phyloP scores from a whole-genome alignment of 176 grass and related monocot species.

The Oryza rufipogon region DNA sequence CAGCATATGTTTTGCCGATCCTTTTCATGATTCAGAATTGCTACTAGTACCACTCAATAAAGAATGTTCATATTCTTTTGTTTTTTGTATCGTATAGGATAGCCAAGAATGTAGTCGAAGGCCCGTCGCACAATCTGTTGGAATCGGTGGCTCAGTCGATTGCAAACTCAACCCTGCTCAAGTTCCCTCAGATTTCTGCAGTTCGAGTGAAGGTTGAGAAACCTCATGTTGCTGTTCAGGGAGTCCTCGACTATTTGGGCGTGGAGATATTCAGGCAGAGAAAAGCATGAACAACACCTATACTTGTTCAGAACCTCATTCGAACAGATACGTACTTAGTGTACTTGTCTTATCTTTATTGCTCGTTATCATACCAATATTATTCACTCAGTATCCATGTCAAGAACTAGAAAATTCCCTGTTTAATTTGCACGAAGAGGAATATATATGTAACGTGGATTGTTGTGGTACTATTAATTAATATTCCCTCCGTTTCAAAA shows the following conservation, averaged over 20 bases:
- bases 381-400: not conserved
- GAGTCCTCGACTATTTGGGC: constrained; percentile 68
- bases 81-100: constrained; percentile 46
- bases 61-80: not conserved
- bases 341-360: not conserved
- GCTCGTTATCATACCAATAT: not conserved
- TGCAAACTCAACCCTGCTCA: constrained; percentile 58
- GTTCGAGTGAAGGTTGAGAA: constrained; percentile 83
- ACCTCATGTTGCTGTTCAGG: constrained; percentile 73
- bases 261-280: constrained; percentile 75
- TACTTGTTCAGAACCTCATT: not conserved
- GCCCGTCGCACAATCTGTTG: constrained; percentile 66
- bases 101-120: constrained; percentile 66
- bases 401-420: not conserved
- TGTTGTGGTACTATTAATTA: not conserved
- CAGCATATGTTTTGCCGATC: not conserved
- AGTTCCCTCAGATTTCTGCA: constrained; percentile 71
- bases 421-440: not conserved
- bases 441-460: not conserved
- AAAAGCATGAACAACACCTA: constrained; percentile 26
- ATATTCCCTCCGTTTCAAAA: too few relatives aligned
- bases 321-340: not conserved
- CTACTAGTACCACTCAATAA: too few relatives aligned
- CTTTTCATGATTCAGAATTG: not conserved
- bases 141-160: constrained; percentile 88